Evolutionary conservation across 768 basidiomycete species (phyloP).

Genomic region (Tylopilus cervinicoccineus): DNA sequence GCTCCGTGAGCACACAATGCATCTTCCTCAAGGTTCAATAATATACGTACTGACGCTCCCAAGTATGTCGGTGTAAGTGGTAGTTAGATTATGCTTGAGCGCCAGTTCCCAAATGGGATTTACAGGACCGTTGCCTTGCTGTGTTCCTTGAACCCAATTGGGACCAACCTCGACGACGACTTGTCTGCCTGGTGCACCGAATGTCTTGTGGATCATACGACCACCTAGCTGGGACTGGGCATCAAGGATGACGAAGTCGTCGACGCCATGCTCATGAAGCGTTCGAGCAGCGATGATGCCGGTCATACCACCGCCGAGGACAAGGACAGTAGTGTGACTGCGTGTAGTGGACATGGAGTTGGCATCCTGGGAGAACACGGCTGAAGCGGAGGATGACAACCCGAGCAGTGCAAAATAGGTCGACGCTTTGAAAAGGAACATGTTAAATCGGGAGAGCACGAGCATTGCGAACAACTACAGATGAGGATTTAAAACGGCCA

Average conservation of each 20-base stretch:
- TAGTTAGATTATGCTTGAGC: conserved; percentile 48
- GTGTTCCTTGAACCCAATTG: conserved; percentile 60
- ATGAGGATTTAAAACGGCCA: no score
- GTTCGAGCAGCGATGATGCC: conserved; percentile 64
- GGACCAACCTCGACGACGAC: conserved; percentile 54
- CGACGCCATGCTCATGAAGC: conserved; percentile 47
- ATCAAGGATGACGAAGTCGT: conserved; percentile 58
- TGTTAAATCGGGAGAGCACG: conserved; percentile 1
- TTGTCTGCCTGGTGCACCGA: conserved; percentile 38
- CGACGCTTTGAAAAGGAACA: conserved; percentile 8
- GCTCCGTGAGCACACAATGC: background rate
- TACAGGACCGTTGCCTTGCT: conserved; percentile 42
- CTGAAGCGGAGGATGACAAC: background rate
- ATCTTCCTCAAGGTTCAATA: background rate
- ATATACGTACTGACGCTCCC: conserved; percentile 40
- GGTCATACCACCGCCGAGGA: conserved; percentile 64
- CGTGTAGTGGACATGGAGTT: conserved; percentile 1
- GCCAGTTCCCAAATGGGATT: conserved; percentile 62
- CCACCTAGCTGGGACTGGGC: conserved; percentile 58
- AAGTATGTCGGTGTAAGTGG: conserved; percentile 42
- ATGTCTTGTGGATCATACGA: conserved; percentile 45
- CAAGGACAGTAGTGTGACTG: conserved; percentile 40
- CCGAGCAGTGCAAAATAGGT: background rate
- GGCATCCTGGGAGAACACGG: conserved; percentile 12
- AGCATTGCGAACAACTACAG: no score